Base-by-base conservation (phyloP, 148 eudicot genomes). In the Cornus suecica region DNA sequence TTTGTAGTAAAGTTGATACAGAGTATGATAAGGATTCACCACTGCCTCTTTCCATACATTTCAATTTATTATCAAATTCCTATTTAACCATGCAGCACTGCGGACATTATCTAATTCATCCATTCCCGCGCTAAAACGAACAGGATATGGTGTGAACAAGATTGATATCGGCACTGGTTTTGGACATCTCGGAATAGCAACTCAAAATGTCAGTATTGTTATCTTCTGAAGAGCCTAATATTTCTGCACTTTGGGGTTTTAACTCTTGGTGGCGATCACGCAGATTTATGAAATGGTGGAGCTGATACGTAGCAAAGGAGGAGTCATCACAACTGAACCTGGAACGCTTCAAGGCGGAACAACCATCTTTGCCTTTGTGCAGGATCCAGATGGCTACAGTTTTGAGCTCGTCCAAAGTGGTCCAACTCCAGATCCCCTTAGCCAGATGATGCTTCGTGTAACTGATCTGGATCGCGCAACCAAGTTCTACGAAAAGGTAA, bases 301-400 rank as follows among this genome's bases (percentile, higher is more conserved):
- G 63, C 84, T 86, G 27, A 69, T 86, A 54, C 83, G 83, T 71
- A 86, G 86, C 56, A 86, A 83, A 79, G 88, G 88, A 64, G 88
- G 88, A 58, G 79, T 68, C 22, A 86, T 86, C 73, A 81, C 83
- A 54, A 76, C 86, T 66, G 88, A 86, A 63, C 77, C 88, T 20
- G 86, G 88, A 32, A 80, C 88, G 15, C 84, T 86, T 67, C 81
- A 86, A 83, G 88, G 88, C 20, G 88, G 88, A 25, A 83, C 68
- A 20, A 76, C 88, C 66, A 80, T 86, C 23, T 83, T 86, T 73
- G 88, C 88, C 34, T 86, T 86, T 68, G 65, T 83, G 24, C 84
- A 86, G 81, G 88, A 86, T 81, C 88, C 88, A 65, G 88, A 86
- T 81, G 88, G 88, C 68, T 86, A 86, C 72, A 86, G 81, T 77